Percentiles rank a stretch among this genome's conserved stretches.
These are phyloP conservation scores for Apiospora sp. DNA, from an alignment of 2,329 filamentous ascomycete species.

Conservation along the genomic window DNA sequence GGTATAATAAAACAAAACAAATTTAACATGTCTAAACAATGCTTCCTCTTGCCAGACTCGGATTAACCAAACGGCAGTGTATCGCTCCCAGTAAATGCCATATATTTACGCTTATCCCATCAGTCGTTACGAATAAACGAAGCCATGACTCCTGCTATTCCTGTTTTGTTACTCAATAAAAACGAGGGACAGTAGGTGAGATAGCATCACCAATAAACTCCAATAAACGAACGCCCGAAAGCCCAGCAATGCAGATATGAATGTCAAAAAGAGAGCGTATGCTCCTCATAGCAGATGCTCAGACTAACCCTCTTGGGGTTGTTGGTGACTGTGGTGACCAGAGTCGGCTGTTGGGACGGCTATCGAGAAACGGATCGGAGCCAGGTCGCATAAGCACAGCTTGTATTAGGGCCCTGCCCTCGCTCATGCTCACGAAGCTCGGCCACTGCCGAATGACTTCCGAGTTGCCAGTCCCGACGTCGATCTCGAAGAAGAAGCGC, in stretches of 20 bases:
- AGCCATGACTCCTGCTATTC: not conserved
- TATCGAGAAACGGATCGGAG: not conserved
- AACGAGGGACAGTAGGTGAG: not conserved
- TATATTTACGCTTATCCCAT: not conserved
- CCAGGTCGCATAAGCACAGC: slow-evolving; percentile 17
- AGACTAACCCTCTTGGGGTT: not conserved
- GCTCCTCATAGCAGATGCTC: not conserved
- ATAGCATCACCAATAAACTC: not conserved
- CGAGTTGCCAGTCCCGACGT: slow-evolving; percentile 26
- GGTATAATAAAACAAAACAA: slow-evolving; percentile 9
- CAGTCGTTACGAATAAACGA: not conserved
- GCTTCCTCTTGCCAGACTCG: not conserved
- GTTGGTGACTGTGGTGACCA: slow-evolving; percentile 3
- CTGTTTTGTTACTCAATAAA: not conserved
- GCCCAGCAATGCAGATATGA: not conserved
- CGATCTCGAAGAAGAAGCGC: slow-evolving; percentile 29
- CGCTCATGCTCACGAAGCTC: slow-evolving; percentile 27
- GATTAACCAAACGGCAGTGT: not conserved
- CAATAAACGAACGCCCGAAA: not conserved
- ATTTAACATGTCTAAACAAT: not conserved
- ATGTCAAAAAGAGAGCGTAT: not conserved
- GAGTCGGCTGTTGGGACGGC: not conserved
- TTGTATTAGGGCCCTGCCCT: slow-evolving; percentile 26
- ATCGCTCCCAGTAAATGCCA: slow-evolving; percentile 20
- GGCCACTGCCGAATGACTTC: slow-evolving; percentile 27